Conservation (phyloP, 306 rosid genomes). For the Vigna trinervia region DNA sequence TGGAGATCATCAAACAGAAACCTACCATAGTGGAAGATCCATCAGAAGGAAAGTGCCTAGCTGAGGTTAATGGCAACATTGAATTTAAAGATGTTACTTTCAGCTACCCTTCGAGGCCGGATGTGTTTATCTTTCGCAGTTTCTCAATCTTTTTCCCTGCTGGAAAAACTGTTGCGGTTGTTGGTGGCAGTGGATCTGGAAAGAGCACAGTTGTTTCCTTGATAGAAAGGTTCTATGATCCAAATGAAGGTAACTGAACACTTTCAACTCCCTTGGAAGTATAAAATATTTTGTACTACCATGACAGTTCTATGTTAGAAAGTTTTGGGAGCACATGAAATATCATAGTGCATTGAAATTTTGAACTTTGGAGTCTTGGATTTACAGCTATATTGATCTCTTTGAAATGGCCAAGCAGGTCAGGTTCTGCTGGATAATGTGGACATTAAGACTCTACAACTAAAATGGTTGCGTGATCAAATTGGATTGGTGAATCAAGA, state of each 20-base stretch:
- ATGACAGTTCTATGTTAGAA: neutral
- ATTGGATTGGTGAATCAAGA: slow-evolving; percentile 98
- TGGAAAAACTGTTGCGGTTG: slow-evolving; percentile 94
- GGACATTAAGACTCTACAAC: slow-evolving; percentile 81
- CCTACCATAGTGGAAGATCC: slow-evolving; percentile 83
- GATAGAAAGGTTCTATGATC: slow-evolving; percentile 97
- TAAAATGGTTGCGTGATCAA: slow-evolving; percentile 94
- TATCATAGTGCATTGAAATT: neutral
- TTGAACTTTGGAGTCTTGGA: neutral
- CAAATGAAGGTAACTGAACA: slow-evolving; percentile 71
- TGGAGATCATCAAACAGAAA: slow-evolving; percentile 91
- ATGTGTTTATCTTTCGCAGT: slow-evolving; percentile 75
- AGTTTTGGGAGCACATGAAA: neutral
- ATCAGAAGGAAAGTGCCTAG: slow-evolving; percentile 72
- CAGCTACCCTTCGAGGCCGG: slow-evolving; percentile 97
- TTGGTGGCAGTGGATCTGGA: slow-evolving; percentile 98
- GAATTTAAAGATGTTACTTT: slow-evolving; percentile 89
- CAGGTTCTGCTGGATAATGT: slow-evolving; percentile 82
- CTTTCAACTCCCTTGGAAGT: neutral
- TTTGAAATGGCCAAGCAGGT: slow-evolving; percentile 62
- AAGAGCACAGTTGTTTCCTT: slow-evolving; percentile 97
- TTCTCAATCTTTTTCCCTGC: slow-evolving; percentile 95
- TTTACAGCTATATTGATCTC: slow-evolving; percentile 10
- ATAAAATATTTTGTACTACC: neutral
- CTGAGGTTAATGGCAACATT: slow-evolving; percentile 79